Conservation (phyloP, 345 rosid species). For the Syzygium aqueum region DNA sequence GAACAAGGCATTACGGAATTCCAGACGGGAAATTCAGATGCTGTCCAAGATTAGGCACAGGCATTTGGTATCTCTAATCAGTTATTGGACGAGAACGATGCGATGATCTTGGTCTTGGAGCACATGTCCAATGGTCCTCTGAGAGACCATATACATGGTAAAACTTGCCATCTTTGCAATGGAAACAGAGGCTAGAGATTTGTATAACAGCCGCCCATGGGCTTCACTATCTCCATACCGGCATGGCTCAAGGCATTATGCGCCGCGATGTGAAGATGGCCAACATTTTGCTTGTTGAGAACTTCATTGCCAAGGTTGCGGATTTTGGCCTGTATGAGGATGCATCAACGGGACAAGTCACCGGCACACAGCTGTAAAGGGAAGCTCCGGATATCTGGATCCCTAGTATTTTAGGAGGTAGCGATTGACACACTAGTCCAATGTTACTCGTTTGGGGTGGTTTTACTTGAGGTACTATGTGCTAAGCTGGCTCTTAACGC, state of each 20-base stretch:
- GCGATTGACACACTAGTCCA: constrained; percentile 1
- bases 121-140: constrained; percentile 4
- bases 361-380: constrained; percentile 4
- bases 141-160: constrained; percentile 2
- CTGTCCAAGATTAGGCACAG: constrained; percentile 9
- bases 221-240: constrained; percentile 6
- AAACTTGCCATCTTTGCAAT: constrained; percentile 1
- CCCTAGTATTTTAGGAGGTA: constrained; percentile 1
- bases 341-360: constrained; percentile 4
- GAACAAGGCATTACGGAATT: constrained; percentile 8
- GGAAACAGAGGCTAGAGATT: constrained; percentile 8
- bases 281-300: background rate
- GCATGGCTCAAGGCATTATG: constrained; percentile 5
- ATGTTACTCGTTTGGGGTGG: constrained; percentile 24
- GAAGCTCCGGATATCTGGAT: constrained; percentile 4
- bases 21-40: constrained; percentile 9
- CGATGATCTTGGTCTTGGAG: constrained; percentile 8
- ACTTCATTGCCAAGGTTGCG: constrained; percentile 5
- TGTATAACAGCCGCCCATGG: background rate
- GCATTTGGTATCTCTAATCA: constrained; percentile 8
- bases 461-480: constrained; percentile 18
- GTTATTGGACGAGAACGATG: constrained; percentile 3
- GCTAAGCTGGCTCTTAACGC: constrained; percentile 12
- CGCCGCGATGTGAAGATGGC: constrained; percentile 2
- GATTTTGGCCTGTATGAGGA: constrained; percentile 6